Evolutionary conservation across 768 basidiomycete species (phyloP).

Genomic region (Russula dissimulans): DNA sequence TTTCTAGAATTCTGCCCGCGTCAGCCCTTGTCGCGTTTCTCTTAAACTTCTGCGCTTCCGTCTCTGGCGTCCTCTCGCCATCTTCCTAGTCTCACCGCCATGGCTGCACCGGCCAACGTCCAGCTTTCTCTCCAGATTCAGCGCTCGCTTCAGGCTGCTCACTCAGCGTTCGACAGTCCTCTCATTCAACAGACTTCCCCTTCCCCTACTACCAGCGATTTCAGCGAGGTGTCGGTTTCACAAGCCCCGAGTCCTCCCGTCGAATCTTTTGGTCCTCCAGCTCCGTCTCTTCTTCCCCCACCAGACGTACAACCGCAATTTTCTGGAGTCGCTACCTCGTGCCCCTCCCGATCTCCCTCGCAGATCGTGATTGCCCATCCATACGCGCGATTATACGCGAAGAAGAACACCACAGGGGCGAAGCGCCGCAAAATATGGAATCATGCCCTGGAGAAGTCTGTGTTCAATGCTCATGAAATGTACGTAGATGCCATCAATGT

Average conservation of each 20-base stretch:
- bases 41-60: slow-evolving; percentile 5
- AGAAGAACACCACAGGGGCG: slow-evolving; percentile 40
- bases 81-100: neutral
- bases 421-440: slow-evolving; percentile 74
- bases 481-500: slow-evolving; percentile 26
- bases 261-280: slow-evolving; percentile 13
- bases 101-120: slow-evolving; percentile 1
- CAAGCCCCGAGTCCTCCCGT: slow-evolving; percentile 1
- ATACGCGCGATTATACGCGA: slow-evolving; percentile 60
- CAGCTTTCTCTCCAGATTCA: slow-evolving; percentile 13
- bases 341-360: slow-evolving; percentile 1
- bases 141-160: neutral
- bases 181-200: slow-evolving; percentile 8
- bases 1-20: slow-evolving; percentile 7
- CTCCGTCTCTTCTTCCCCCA: slow-evolving; percentile 18
- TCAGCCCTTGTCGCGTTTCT: neutral
- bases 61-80: neutral
- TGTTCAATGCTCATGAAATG: slow-evolving; percentile 63
- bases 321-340: neutral
- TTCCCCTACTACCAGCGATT: slow-evolving; percentile 17
- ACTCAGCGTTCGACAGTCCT: neutral
- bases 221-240: slow-evolving; percentile 14
- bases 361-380: slow-evolving; percentile 44
- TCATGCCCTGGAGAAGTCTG: slow-evolving; percentile 62
- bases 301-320: slow-evolving; percentile 4